These are phyloP conservation scores for Aureobasidium subglaciale DNA, from an alignment of 2,329 filamentous ascomycete genomes.

Conservation along the genomic window DNA sequence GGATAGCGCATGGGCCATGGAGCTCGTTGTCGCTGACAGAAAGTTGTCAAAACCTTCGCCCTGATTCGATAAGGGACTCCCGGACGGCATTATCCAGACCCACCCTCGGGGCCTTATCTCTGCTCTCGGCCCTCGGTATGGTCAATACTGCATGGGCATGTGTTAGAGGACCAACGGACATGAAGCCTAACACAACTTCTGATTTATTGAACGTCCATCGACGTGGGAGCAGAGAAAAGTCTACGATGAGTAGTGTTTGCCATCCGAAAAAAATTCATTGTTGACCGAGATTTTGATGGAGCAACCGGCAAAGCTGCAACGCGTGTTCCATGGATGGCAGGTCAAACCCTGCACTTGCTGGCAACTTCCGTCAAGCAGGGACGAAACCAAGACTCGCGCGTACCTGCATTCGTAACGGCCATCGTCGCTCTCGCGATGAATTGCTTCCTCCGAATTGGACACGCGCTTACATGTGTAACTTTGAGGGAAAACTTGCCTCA, in stretches of 20 bases:
- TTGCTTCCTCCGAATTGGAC: neutral
- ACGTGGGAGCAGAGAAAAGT: neutral
- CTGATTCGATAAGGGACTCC: slow-evolving; percentile 13
- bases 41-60: slow-evolving; percentile 13
- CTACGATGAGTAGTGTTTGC: neutral
- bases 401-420: slow-evolving; percentile 6
- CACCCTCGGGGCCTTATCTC: slow-evolving; percentile 11
- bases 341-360: neutral
- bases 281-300: slow-evolving; percentile 9
- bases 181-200: neutral
- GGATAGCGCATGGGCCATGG: slow-evolving; percentile 12
- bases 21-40: slow-evolving; percentile 7
- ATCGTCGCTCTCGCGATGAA: slow-evolving; percentile 7
- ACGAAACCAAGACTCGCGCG: slow-evolving; percentile 8
- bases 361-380: slow-evolving; percentile 11
- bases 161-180: neutral
- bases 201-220: neutral
- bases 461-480: neutral
- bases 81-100: slow-evolving; percentile 13
- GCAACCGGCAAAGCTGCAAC: neutral
- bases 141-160: neutral
- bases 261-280: neutral
- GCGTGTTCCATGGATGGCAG: neutral
- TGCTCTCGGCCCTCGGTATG: slow-evolving; percentile 7
- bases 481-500: neutral